phyloP scores from a whole-genome alignment of 108 stramenopile species.

The Skeletonema tropicum region DNA sequence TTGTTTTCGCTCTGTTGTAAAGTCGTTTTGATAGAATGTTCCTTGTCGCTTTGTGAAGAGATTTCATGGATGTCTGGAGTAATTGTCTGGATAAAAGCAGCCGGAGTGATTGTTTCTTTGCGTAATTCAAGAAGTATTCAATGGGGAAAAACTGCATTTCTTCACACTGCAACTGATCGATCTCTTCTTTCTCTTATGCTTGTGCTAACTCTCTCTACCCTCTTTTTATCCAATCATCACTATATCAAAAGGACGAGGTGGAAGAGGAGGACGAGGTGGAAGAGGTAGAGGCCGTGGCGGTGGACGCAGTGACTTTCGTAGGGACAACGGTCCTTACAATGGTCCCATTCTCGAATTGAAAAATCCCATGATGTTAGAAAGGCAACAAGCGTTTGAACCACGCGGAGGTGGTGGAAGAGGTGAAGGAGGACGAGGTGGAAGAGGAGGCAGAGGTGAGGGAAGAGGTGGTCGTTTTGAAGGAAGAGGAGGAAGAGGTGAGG shows the following conservation, averaged over 20 bases:
- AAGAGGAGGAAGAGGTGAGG: not conserved
- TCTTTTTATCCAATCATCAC: not conserved
- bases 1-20: not conserved
- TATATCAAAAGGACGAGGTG: slow-evolving; percentile 10
- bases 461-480: slow-evolving; percentile 19
- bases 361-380: slow-evolving; percentile 76
- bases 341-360: slow-evolving; percentile 67
- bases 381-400: slow-evolving; percentile 14
- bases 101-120: not conserved
- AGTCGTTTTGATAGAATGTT: not conserved
- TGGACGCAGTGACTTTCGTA: not conserved
- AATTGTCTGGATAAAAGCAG: too few species aligned
- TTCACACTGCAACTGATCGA: not conserved
- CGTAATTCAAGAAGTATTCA: not conserved
- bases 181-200: not conserved
- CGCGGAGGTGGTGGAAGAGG: slow-evolving; percentile 16
- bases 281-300: slow-evolving; percentile 31
- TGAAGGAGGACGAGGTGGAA: slow-evolving; percentile 6
- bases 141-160: not conserved
- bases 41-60: not conserved
- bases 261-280: slow-evolving; percentile 33
- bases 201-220: not conserved
- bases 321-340: slow-evolving; percentile 21
- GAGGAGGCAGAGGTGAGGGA: slow-evolving; percentile 34
- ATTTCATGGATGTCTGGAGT: too few species aligned